phyloP scores from a whole-genome alignment of 2,329 filamentous ascomycete genomes.

The Aspergillus sojae region DNA sequence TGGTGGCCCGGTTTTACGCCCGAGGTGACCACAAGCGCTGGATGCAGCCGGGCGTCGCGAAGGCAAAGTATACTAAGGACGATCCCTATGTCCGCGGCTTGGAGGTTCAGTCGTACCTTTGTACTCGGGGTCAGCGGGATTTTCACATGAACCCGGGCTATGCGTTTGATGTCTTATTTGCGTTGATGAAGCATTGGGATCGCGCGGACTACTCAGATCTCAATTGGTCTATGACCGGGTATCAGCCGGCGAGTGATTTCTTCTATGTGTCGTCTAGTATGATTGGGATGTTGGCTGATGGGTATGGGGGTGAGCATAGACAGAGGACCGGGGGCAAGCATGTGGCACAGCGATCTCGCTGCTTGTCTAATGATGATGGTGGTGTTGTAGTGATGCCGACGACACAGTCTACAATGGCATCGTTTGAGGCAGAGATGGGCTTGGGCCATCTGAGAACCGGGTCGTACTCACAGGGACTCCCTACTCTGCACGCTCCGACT shows the following conservation, averaged over 20 bases:
- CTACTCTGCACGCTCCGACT: background rate
- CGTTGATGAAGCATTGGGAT: background rate
- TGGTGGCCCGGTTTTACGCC: conserved; percentile 14
- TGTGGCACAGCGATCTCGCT: background rate
- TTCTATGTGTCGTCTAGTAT: background rate
- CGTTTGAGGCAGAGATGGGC: background rate
- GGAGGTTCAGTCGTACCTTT: background rate
- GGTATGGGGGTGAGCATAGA: background rate
- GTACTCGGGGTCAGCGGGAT: background rate
- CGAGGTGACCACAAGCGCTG: conserved; percentile 16
- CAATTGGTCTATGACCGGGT: background rate
- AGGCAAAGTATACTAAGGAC: background rate
- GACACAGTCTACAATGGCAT: background rate
- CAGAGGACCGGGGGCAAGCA: background rate
- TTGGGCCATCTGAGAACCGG: background rate
- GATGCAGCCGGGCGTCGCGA: conserved; percentile 8
- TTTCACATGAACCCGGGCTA: background rate
- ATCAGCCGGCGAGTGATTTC: background rate
- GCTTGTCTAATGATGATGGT: background rate
- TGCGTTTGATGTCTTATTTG: background rate
- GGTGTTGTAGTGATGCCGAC: background rate
- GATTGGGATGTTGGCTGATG: background rate
- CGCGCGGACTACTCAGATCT: background rate
- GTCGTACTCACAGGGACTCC: background rate
- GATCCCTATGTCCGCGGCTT: background rate